Evolutionary conservation across 2,329 filamentous ascomycete species (phyloP), one percentile per base, ranked within the genome.

Genomic region (Epicoccum sorghinum): DNA sequence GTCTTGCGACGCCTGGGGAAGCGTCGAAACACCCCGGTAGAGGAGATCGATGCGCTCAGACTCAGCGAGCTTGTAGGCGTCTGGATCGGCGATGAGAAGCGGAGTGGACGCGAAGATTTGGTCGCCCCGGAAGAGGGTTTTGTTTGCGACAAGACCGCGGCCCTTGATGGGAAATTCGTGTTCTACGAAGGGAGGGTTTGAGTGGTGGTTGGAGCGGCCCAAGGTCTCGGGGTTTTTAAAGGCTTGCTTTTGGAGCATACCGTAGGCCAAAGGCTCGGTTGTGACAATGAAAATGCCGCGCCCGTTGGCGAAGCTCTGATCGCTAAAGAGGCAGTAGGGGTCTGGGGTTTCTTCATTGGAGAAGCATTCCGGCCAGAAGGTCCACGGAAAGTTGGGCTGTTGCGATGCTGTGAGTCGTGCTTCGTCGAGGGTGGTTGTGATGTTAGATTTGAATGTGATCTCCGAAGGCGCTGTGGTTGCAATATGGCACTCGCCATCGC

Each of bases 71-170:
- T 66, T 41, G 53, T 71, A 70, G 1, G 64, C 48, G 23, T 63
- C 62, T 12, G 62, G 58, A 52, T 74, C 64, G 22, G 61, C 65
- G 48, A 74, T 63, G 8, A 73, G 36, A 22, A 74, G 60, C 0
- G 71, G 69, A 0, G 70, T 73, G 0, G 66, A 69, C 3, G 70
- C 65, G 56, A 74, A 69, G 38, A 74, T 70, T 37, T 69, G 63
- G 43, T 72, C 68, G 43, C 71, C 71, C 9, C 65, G 64, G 24
- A 72, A 63, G 0, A 74, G 64, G 1, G 69, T 72, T 33, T 64
- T 70, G 61, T 71, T 72, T 3, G 71, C 71, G 24, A 74, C 49
- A 1, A 74, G 63, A 4, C 70, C 70, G 7, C 70, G 61, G 8
- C 71, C 71, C 56, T 70, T 71, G 39, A 61, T 62, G 2, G 70